Evolutionary conservation across 1,139 yeast genomes (phyloP).

Genomic region (Sugiyamaella grinbergsii): DNA sequence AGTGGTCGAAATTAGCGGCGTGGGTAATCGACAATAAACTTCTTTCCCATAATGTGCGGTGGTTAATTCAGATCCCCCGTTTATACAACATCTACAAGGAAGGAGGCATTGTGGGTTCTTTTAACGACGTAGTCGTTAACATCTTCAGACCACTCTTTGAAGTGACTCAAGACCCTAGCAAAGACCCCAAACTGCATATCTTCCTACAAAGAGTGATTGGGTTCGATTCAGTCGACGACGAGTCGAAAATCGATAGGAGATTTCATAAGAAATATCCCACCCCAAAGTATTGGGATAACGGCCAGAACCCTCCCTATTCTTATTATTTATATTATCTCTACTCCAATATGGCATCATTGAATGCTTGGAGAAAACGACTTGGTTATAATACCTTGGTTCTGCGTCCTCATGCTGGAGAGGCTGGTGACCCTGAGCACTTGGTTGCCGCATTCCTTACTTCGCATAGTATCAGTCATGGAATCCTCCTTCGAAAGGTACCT

Average conservation of each 20-base stretch:
- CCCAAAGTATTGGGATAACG: constrained; percentile 76
- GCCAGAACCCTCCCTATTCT: constrained; percentile 93
- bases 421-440: constrained; percentile 97
- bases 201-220: constrained; percentile 95
- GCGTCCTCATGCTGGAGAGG: constrained; percentile 98
- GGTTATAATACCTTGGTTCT: constrained; percentile 86
- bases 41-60: constrained; percentile 90
- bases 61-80: constrained; percentile 96
- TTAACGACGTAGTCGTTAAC: constrained; percentile 76
- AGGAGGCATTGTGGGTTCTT: constrained; percentile 66
- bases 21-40: constrained; percentile 95
- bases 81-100: constrained; percentile 85
- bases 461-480: constrained; percentile 95
- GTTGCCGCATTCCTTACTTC: constrained; percentile 87
- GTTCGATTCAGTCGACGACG: constrained; percentile 98
- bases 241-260: constrained; percentile 84
- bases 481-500: constrained; percentile 86
- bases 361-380: constrained; percentile 72
- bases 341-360: constrained; percentile 82
- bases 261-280: constrained; percentile 79
- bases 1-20: constrained; percentile 93
- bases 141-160: constrained; percentile 89
- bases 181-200: constrained; percentile 85
- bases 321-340: constrained; percentile 88
- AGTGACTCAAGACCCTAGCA: constrained; percentile 77